These are phyloP conservation scores for Phytopythium montanum DNA, from an alignment of 352 stramenopile species.

Conservation along the genomic window DNA sequence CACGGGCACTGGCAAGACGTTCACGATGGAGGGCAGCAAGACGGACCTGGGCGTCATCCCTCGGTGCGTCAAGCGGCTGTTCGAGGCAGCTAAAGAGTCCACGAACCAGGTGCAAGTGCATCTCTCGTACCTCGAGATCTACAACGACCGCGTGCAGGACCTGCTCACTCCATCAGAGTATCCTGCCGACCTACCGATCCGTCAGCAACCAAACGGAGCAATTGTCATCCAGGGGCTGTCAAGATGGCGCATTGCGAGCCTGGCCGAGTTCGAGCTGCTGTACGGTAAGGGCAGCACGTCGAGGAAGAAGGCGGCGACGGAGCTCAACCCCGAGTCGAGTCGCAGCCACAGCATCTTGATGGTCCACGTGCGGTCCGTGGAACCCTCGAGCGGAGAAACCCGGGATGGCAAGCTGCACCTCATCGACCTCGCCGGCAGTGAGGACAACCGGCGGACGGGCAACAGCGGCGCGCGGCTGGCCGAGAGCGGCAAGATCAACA, in stretches of 20 bases:
- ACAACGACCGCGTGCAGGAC: slow-evolving; percentile 87
- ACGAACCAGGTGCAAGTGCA: slow-evolving; percentile 22
- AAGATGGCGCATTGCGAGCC: background rate
- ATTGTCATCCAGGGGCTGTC: background rate
- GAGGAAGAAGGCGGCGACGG: background rate
- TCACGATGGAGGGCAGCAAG: slow-evolving; percentile 85
- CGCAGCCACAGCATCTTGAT: slow-evolving; percentile 83
- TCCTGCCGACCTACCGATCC: background rate
- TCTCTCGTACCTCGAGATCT: slow-evolving; percentile 83
- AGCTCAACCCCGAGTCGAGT: slow-evolving; percentile 61
- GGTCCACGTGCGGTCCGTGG: slow-evolving; percentile 29
- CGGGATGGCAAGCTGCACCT: slow-evolving; percentile 29
- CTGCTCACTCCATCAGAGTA: slow-evolving; percentile 28
- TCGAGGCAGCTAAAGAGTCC: slow-evolving; percentile 28
- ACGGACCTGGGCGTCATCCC: slow-evolving; percentile 47
- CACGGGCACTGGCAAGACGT: slow-evolving; percentile 90
- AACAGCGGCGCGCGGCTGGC: slow-evolving; percentile 27
- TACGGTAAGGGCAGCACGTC: slow-evolving; percentile 15
- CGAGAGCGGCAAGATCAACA: slow-evolving; percentile 66
- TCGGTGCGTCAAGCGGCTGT: slow-evolving; percentile 38
- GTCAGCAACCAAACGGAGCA: background rate
- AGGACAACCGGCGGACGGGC: slow-evolving; percentile 28
- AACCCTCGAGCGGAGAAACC: slow-evolving; percentile 10
- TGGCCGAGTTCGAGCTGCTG: slow-evolving; percentile 30
- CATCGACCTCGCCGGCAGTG: slow-evolving; percentile 38